Evolutionary conservation across 805 yeast species (phyloP).

Genomic region (Tetrapisispora taiwanensis): DNA sequence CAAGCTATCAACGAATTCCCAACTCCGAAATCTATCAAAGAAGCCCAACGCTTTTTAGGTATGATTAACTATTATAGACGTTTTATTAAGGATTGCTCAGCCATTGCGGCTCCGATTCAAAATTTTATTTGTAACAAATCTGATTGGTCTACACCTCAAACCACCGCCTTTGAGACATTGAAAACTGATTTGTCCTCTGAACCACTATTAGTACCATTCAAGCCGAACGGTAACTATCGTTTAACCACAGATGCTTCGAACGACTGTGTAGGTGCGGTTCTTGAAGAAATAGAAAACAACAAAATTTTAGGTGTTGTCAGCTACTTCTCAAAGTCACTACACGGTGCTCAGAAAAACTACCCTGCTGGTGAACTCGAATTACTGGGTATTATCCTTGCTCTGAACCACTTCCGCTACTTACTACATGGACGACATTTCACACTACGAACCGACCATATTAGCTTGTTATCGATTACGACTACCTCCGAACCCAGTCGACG

Average conservation of each 20-base stretch:
- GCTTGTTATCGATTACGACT: constrained; percentile 3
- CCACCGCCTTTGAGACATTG: neutral
- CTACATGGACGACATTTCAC: constrained; percentile 7
- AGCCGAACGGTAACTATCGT: neutral
- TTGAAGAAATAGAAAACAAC: constrained; percentile 5
- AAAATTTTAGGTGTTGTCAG: constrained; percentile 9
- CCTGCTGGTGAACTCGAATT: constrained; percentile 11
- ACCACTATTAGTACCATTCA: constrained; percentile 5
- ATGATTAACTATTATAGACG: constrained; percentile 11
- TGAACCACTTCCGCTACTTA: constrained; percentile 8
- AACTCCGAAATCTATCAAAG: constrained; percentile 4
- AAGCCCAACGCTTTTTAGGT: constrained; percentile 13
- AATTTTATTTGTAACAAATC: neutral
- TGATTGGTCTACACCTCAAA: constrained; percentile 3
- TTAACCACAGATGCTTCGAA: constrained; percentile 11
- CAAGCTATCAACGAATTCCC: constrained; percentile 8
- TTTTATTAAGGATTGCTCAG: constrained; percentile 10
- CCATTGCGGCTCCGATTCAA: constrained; percentile 6
- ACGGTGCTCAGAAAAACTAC: constrained; percentile 26
- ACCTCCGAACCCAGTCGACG: constrained; percentile 7
- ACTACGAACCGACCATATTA: constrained; percentile 8
- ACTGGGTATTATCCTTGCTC: constrained; percentile 7
- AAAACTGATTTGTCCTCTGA: neutral
- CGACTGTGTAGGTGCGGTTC: constrained; percentile 11
- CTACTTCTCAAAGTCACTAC: constrained; percentile 29